phyloP scores from a whole-genome alignment of 768 basidiomycete genomes.

The Neoboletus brunneissimus region DNA sequence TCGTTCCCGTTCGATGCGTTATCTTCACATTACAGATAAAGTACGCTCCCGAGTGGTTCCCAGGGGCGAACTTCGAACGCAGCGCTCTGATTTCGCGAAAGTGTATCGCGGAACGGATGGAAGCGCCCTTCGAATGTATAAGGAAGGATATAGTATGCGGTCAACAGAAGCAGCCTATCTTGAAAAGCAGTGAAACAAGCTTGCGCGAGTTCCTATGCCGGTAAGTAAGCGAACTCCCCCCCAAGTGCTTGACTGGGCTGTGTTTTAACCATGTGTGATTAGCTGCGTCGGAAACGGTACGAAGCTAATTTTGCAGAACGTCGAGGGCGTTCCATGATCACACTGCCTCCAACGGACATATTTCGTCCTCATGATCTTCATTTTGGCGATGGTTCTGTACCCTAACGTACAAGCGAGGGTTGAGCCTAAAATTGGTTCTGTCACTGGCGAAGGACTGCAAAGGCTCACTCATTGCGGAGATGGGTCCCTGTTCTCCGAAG shows the following conservation, averaged over 20 bases:
- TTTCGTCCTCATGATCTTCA: slow-evolving; percentile 20
- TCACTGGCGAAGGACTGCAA: slow-evolving; percentile 15
- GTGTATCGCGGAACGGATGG: slow-evolving; percentile 10
- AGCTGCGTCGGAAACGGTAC: slow-evolving; percentile 26
- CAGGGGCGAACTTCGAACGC: slow-evolving; percentile 23
- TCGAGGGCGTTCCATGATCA: slow-evolving; percentile 2
- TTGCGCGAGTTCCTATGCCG: slow-evolving; percentile 19
- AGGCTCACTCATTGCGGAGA: slow-evolving; percentile 24
- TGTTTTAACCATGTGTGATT: slow-evolving; percentile 3
- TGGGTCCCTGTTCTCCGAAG: slow-evolving; percentile 18
- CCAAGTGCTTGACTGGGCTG: slow-evolving; percentile 1
- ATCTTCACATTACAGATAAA: slow-evolving; percentile 7
- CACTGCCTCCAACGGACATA: slow-evolving; percentile 14
- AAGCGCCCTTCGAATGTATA: slow-evolving; percentile 24
- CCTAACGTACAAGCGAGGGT: slow-evolving; percentile 24
- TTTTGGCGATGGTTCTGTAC: slow-evolving; percentile 27
- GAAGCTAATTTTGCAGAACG: slow-evolving; percentile 1
- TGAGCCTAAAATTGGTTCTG: slow-evolving; percentile 18
- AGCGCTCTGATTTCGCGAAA: slow-evolving; percentile 11
- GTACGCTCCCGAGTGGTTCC: slow-evolving; percentile 23
- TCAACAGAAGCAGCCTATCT: slow-evolving; percentile 8
- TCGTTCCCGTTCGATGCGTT: neutral
- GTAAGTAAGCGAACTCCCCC: slow-evolving; percentile 9
- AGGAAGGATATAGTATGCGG: slow-evolving; percentile 20
- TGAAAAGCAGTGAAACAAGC: slow-evolving; percentile 23